Evolutionary conservation across 2,329 filamentous ascomycete genomes (phyloP), one percentile per base, ranked within the genome.

Genomic region (Pestalotiopsis sp.): DNA sequence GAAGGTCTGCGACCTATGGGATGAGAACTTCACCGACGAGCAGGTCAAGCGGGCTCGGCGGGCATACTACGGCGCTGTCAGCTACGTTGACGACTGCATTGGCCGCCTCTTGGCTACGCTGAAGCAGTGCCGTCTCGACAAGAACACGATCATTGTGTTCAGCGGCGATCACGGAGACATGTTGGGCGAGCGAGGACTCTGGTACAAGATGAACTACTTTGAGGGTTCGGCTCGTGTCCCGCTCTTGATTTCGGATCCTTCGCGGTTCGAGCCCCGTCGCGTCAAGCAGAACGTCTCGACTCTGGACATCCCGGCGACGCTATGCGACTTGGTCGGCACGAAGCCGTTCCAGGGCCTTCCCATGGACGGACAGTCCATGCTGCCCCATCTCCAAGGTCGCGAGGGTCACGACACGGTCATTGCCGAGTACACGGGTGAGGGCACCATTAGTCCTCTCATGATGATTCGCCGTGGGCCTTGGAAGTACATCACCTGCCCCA

Each of bases 171-270:
- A 98, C 77, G 95, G 95, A 68, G 95, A 98, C 80, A 98, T 98
- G 95, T 88, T 98, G 7, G 95, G 95, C 69, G 95, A 98, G 84
- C 91, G 94, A 66, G 92, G 93, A 5, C 84, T 98, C 61, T 98
- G 95, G 95, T 95, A 97, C 85, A 98, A 98, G 87, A 98, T 98
- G 95, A 94, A 90, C 77, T 98, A 96, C 87, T 97, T 94, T 76
- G 95, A 98, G 86, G 91, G 91, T 56, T 97, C 94, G 13, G 93
- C 94, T 60, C 92, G 95, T 36, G 95, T 98, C 25, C 95, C 95
- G 1, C 90, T 98, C 78, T 85, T 98, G 72, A 87, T 97, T 78
- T 91, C 94, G 80, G 90, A 95, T 75, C 95, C 95, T 31, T 86
- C 90, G 75, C 87, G 86, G 70, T 97, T 95, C 80, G 79, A 85